Conservation (phyloP, 208 protist genomes). For the Crithidia mellificae region DNA sequence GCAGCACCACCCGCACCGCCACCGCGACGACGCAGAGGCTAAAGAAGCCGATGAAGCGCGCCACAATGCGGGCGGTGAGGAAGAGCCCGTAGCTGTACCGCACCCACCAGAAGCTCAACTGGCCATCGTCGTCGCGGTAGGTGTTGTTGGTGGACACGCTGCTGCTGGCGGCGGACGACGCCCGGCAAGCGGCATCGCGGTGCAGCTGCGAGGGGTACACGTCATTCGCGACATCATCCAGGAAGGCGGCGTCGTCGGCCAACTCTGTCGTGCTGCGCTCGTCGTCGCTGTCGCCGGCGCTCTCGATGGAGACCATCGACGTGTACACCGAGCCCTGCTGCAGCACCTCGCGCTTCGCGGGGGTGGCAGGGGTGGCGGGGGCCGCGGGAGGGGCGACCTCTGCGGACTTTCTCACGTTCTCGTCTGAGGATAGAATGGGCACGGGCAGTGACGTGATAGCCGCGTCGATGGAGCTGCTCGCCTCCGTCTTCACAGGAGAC, state of each 20-base stretch:
- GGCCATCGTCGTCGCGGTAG: neutral
- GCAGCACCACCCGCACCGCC: constrained; percentile 48
- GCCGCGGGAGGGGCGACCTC: no score
- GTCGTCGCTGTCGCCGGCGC: constrained; percentile 15
- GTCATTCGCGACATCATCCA: constrained; percentile 5
- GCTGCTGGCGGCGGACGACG: constrained; percentile 4
- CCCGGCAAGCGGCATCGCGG: neutral
- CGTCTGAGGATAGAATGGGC: no score
- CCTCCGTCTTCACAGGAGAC: no score
- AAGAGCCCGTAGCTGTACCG: constrained; percentile 38
- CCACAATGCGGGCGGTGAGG: constrained; percentile 37
- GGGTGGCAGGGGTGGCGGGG: neutral
- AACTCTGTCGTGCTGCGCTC: neutral
- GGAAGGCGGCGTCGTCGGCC: neutral
- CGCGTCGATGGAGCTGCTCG: no score
- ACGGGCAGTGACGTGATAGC: no score
- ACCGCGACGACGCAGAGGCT: constrained; percentile 38
- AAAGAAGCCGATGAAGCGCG: constrained; percentile 51
- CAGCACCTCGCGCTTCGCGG: constrained; percentile 20
- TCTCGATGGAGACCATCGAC: constrained; percentile 31
- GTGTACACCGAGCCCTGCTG: constrained; percentile 23
- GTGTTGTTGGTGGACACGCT: constrained; percentile 12
- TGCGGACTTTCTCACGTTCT: no score
- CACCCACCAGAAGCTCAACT: neutral
- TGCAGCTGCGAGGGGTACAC: neutral